These are phyloP conservation scores for Dactylellina sp. DNA, from an alignment of 2,329 filamentous ascomycete genomes.

Conservation along the genomic window DNA sequence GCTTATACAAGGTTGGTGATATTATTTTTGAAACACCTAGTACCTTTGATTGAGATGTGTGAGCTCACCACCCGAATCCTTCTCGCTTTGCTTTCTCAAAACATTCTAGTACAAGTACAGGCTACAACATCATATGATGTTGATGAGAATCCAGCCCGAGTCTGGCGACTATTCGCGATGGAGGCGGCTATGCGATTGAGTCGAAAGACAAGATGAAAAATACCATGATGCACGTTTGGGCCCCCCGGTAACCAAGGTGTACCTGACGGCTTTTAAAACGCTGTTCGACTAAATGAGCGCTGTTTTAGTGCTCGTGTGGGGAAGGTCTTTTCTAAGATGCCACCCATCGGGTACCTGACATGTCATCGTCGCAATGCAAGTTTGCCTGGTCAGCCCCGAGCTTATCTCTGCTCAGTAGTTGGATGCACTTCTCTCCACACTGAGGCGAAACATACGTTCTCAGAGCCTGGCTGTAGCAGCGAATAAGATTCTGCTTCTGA, in stretches of 20 bases:
- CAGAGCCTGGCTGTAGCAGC: slow-evolving; percentile 24
- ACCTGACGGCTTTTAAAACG: slow-evolving; percentile 37
- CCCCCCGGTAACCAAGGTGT: slow-evolving; percentile 13
- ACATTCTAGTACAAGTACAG: slow-evolving; percentile 12
- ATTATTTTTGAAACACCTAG: slow-evolving; percentile 47
- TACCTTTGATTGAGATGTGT: slow-evolving; percentile 9
- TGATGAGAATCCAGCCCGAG: slow-evolving; percentile 37
- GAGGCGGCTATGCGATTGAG: slow-evolving; percentile 35
- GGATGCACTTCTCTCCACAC: slow-evolving; percentile 26
- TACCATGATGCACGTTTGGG: not conserved
- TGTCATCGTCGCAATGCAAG: slow-evolving; percentile 20
- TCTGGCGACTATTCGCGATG: slow-evolving; percentile 34
- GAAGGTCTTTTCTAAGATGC: slow-evolving; percentile 30
- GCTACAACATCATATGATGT: slow-evolving; percentile 41
- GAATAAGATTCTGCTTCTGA: slow-evolving; percentile 8
- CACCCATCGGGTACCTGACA: slow-evolving; percentile 35
- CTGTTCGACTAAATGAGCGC: slow-evolving; percentile 22
- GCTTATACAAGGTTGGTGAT: slow-evolving; percentile 1
- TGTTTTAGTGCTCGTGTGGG: slow-evolving; percentile 41
- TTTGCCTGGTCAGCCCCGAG: not conserved
- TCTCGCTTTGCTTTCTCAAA: slow-evolving; percentile 41
- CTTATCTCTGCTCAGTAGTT: slow-evolving; percentile 29
- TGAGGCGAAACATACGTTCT: slow-evolving; percentile 47
- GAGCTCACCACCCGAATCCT: slow-evolving; percentile 17
- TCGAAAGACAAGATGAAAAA: not conserved